phyloP scores from a whole-genome alignment of 257 asterid species.

The Solanum piurae region DNA sequence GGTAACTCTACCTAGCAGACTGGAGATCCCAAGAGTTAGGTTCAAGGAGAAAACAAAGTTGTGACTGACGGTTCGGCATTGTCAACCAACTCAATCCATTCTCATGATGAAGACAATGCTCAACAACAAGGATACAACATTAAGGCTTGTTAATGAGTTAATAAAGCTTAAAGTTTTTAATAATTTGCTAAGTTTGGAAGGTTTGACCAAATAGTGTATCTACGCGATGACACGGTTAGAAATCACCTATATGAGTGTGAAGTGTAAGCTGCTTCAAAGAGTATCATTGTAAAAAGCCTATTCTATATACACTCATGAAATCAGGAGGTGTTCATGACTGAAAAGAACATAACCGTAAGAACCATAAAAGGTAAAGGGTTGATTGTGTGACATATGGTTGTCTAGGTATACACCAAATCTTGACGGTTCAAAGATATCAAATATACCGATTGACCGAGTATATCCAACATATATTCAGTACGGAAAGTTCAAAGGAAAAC shows the following conservation, averaged over 20 bases:
- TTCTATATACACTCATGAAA: not conserved
- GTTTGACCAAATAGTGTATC: not conserved
- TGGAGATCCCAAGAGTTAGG: too few relatives aligned
- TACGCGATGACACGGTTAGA: not conserved
- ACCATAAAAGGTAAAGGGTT: not conserved
- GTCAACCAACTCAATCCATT: too few relatives aligned
- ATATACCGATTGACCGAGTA: not conserved
- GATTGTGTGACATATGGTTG: not conserved
- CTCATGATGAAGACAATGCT: too few relatives aligned
- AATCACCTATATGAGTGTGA: not conserved
- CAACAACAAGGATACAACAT: too few relatives aligned
- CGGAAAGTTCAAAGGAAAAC: not conserved
- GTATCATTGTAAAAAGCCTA: too few relatives aligned
- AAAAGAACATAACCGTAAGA: not conserved
- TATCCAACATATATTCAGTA: not conserved
- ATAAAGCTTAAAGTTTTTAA: not conserved
- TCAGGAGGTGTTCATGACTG: not conserved
- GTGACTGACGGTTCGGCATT: too few relatives aligned
- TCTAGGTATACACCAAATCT: not conserved
- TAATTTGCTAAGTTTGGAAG: not conserved
- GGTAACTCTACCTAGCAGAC: not conserved
- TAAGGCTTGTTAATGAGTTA: too few relatives aligned
- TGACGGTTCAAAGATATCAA: not conserved
- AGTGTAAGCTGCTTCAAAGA: not conserved
- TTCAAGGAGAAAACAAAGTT: too few relatives aligned